A percentile compares a stretch with the other conserved stretches of the same genome.
phyloP scores from a whole-genome alignment of 2,329 filamentous ascomycete genomes.

The Botryosphaeria agaves region DNA sequence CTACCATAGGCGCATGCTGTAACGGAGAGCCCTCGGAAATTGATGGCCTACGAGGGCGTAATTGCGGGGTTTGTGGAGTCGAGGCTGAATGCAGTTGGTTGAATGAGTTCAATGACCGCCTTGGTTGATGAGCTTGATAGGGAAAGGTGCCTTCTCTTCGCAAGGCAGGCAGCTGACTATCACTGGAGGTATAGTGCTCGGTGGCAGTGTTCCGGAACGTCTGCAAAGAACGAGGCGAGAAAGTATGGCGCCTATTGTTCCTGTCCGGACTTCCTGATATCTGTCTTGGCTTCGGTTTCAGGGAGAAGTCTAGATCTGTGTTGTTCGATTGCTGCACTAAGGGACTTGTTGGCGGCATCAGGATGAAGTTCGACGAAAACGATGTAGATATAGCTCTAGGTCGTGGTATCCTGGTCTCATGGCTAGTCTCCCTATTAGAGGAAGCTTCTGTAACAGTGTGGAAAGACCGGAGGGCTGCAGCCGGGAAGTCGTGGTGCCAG shows the following conservation, averaged over 20 bases:
- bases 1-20: conserved; percentile 88
- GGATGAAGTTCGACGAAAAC: conserved; percentile 61
- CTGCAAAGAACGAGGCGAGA: conserved; percentile 44
- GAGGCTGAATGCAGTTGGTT: conserved; percentile 19
- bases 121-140: conserved; percentile 64
- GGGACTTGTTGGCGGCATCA: conserved; percentile 81
- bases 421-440: background rate
- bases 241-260: conserved; percentile 49
- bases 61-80: conserved; percentile 25
- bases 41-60: conserved; percentile 47
- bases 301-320: conserved; percentile 51
- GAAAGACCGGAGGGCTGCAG: conserved; percentile 14
- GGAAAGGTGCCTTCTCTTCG: conserved; percentile 44
- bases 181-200: conserved; percentile 4
- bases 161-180: conserved; percentile 19
- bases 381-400: conserved; percentile 34
- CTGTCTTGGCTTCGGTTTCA: conserved; percentile 19
- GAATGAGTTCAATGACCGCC: conserved; percentile 53
- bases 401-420: conserved; percentile 4
- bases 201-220: conserved; percentile 21
- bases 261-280: conserved; percentile 27
- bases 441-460: conserved; percentile 1
- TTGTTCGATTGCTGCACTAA: conserved; percentile 79
- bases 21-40: conserved; percentile 60
- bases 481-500: conserved; percentile 34